Percentiles rank a stretch among this genome's conserved stretches.
phyloP scores from a whole-genome alignment of 768 basidiomycete species.

The Pisolithus orientalis region DNA sequence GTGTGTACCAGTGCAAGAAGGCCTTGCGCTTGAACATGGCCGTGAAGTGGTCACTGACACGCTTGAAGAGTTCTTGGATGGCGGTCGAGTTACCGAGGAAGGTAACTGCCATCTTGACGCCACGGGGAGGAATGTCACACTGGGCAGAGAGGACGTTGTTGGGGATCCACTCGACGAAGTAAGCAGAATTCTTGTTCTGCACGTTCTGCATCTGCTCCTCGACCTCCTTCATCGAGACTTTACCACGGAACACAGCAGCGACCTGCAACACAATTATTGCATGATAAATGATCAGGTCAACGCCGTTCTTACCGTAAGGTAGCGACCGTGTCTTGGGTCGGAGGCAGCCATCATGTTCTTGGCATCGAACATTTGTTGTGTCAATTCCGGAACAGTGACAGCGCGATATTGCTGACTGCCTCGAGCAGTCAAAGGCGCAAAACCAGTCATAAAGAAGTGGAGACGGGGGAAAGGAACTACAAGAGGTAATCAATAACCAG shows the following conservation, averaged over 20 bases:
- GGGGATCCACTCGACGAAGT: slow-evolving; percentile 99
- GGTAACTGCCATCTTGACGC: slow-evolving; percentile 94
- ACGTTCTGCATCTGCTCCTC: slow-evolving; percentile 99
- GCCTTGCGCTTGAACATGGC: slow-evolving; percentile 99
- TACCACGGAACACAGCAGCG: slow-evolving; percentile 97
- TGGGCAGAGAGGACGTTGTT: slow-evolving; percentile 98
- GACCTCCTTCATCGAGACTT: slow-evolving; percentile 99
- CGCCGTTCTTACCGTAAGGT: slow-evolving; percentile 69
- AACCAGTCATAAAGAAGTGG: slow-evolving; percentile 99
- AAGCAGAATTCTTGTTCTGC: slow-evolving; percentile 94
- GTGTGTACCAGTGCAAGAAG: slow-evolving; percentile 98
- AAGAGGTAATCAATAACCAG: slow-evolving; percentile 3
- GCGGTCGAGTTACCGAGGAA: slow-evolving; percentile 97
- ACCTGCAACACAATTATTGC: slow-evolving; percentile 38
- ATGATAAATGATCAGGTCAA: background rate
- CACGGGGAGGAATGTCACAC: slow-evolving; percentile 95
- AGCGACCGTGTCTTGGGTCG: slow-evolving; percentile 94
- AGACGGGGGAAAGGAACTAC: slow-evolving; percentile 97
- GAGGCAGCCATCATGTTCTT: slow-evolving; percentile 99
- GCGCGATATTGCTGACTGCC: slow-evolving; percentile 95
- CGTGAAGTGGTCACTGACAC: slow-evolving; percentile 96
- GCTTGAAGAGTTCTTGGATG: slow-evolving; percentile 98
- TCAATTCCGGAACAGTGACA: slow-evolving; percentile 94
- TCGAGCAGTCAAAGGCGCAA: slow-evolving; percentile 89
- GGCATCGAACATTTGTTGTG: slow-evolving; percentile 98